Percentiles rank a stretch among this genome's conserved stretches.
Evolutionary conservation across 345 rosid genomes (phyloP).

Genomic region (Salix purpurea): DNA sequence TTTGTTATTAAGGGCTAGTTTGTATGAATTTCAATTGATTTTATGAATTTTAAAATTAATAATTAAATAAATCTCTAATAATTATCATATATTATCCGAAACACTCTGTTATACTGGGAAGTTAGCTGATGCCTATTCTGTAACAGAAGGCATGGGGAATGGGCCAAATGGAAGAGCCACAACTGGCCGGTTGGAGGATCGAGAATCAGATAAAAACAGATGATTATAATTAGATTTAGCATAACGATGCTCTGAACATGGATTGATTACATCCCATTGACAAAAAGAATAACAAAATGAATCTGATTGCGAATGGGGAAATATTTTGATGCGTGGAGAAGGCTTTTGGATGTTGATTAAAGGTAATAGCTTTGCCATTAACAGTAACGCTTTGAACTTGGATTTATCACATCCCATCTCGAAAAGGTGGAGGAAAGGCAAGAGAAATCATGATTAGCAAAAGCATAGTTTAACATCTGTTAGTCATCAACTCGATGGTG

Average conservation of each 20-base stretch:
- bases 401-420: not conserved
- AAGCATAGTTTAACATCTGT: not conserved
- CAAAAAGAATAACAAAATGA: not conserved
- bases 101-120: too few species aligned
- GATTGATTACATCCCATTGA: not conserved
- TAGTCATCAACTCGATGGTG: not conserved
- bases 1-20: not conserved
- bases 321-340: too few species aligned
- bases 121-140: not conserved
- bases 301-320: not conserved
- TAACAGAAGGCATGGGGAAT: not conserved
- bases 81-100: too few species aligned
- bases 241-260: not conserved
- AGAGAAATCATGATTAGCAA: not conserved
- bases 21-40: fast-evolving
- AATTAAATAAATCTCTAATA: too few species aligned
- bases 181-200: not conserved
- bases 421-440: not conserved
- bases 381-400: not conserved
- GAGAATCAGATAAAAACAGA: not conserved
- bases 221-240: not conserved
- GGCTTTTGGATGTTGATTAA: not conserved
- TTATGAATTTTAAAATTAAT: too few species aligned
- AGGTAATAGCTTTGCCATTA: not conserved
- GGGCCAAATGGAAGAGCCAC: not conserved